Evolutionary conservation across 352 stramenopile genomes (phyloP).

Genomic region (Phytophthora agathidicida): DNA sequence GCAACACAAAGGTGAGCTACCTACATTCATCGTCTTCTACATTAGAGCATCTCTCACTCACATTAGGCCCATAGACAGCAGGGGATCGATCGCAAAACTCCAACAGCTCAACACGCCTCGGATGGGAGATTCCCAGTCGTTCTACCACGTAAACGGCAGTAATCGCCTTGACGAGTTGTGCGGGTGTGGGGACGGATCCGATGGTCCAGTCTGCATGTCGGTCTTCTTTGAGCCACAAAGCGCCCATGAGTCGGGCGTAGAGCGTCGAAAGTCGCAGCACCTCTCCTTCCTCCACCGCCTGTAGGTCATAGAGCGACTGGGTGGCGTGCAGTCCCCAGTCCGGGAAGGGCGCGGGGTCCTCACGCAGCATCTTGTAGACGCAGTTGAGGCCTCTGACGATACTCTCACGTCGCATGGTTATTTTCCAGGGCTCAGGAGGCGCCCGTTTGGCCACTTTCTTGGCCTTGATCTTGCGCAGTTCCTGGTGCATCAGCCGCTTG

Average conservation of each 20-base stretch:
- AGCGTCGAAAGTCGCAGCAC: constrained; percentile 50
- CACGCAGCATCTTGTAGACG: constrained; percentile 50
- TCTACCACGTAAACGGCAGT: constrained; percentile 77
- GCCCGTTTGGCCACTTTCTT: constrained; percentile 72
- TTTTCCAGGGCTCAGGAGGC: constrained; percentile 69
- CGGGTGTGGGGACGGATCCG: constrained; percentile 44
- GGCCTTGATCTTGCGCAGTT: constrained; percentile 78
- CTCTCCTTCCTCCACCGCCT: constrained; percentile 55
- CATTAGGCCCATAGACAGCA: constrained; percentile 53
- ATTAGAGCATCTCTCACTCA: constrained; percentile 23
- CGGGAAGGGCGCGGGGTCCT: constrained; percentile 19
- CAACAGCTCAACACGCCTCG: constrained; percentile 66
- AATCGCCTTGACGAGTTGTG: constrained; percentile 65
- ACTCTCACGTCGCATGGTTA: constrained; percentile 41
- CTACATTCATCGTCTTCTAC: not conserved
- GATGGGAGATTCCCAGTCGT: constrained; percentile 68
- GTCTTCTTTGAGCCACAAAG: constrained; percentile 58
- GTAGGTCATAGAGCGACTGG: constrained; percentile 69
- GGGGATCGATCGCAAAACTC: constrained; percentile 62
- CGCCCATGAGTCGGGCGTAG: constrained; percentile 62
- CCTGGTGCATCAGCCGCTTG: constrained; percentile 89
- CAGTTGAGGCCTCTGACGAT: constrained; percentile 48
- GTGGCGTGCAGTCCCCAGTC: constrained; percentile 60
- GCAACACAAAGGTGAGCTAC: not conserved
- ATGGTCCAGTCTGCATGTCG: constrained; percentile 49